Evolutionary conservation across 441 rosid genomes (phyloP).

Genomic region (Biscutella auriculata): DNA sequence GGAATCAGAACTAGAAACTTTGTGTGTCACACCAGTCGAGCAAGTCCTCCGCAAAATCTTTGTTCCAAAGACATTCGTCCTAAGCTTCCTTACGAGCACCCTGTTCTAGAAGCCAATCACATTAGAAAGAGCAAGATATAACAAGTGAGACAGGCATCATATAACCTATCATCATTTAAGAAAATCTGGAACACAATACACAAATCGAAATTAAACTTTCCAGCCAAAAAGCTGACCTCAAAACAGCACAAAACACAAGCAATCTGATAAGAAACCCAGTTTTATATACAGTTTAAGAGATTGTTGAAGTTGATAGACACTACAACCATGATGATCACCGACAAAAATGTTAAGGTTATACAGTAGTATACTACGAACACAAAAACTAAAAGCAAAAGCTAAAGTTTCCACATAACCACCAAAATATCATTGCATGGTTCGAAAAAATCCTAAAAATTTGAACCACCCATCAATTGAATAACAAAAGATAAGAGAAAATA

Average conservation of each 20-base stretch:
- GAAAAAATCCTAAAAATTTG: too few species aligned
- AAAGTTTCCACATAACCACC: too few species aligned
- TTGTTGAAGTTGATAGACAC: neutral
- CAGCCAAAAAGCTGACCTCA: neutral
- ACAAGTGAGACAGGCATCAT: neutral
- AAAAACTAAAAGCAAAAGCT: too few species aligned
- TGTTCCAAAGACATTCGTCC: constrained; percentile 19
- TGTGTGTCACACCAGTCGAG: constrained; percentile 20
- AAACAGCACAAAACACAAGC: neutral
- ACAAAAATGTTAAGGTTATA: neutral
- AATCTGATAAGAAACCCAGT: neutral
- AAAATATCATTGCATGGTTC: too few species aligned
- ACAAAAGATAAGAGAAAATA: too few species aligned
- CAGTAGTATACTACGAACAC: neutral
- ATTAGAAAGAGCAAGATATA: neutral
- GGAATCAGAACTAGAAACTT: constrained; percentile 12
- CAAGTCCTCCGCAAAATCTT: constrained; percentile 24
- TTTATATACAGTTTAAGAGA: neutral
- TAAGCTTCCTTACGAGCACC: constrained; percentile 25
- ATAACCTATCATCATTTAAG: neutral
- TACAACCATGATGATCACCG: neutral
- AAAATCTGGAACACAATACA: neutral
- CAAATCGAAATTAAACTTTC: neutral
- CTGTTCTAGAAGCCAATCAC: constrained; percentile 21
- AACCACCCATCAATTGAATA: too few species aligned